Evolutionary conservation across 2,329 filamentous ascomycete species (phyloP).

Genomic region (Didymellaceae sp.): DNA sequence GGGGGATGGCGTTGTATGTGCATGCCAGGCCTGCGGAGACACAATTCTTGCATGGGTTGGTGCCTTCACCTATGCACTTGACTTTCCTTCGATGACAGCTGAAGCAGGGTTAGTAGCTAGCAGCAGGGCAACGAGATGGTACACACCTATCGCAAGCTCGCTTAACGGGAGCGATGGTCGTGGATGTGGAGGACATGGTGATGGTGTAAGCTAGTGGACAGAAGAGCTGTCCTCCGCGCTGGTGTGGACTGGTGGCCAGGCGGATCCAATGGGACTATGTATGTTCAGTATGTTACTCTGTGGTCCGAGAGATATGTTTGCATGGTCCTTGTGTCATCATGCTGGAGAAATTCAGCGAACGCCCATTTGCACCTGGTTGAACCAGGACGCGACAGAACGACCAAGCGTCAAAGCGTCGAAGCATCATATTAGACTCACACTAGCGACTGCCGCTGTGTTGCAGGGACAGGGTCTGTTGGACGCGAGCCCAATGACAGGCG

Average conservation of each 20-base stretch:
- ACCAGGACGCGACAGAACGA: conserved; percentile 41
- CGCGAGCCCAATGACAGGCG: conserved; percentile 30
- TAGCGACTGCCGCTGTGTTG: conserved; percentile 37
- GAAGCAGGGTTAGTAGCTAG: conserved; percentile 22
- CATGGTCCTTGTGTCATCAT: conserved; percentile 45
- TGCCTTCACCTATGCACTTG: conserved; percentile 59
- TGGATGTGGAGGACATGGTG: conserved; percentile 40
- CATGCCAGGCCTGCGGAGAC: conserved; percentile 64
- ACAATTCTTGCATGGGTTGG: conserved; percentile 66
- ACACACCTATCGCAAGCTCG: conserved; percentile 53
- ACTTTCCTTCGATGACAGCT: conserved; percentile 59
- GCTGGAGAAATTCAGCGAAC: conserved; percentile 32
- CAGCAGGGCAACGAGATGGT: conserved; percentile 1
- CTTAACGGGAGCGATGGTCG: conserved; percentile 48
- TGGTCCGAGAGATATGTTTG: conserved; percentile 34
- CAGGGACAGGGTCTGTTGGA: conserved; percentile 29
- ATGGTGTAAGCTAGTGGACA: conserved; percentile 25
- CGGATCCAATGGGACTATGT: conserved; percentile 39
- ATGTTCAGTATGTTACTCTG: conserved; percentile 39
- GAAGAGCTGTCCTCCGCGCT: conserved; percentile 33
- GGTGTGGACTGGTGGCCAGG: conserved; percentile 30
- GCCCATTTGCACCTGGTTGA: conserved; percentile 41
- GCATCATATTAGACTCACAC: conserved; percentile 38
- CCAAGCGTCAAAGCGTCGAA: conserved; percentile 40
- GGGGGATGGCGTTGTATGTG: conserved; percentile 69